phyloP scores from a whole-genome alignment of 106 monocot species.

The Narthecium ossifragum region DNA sequence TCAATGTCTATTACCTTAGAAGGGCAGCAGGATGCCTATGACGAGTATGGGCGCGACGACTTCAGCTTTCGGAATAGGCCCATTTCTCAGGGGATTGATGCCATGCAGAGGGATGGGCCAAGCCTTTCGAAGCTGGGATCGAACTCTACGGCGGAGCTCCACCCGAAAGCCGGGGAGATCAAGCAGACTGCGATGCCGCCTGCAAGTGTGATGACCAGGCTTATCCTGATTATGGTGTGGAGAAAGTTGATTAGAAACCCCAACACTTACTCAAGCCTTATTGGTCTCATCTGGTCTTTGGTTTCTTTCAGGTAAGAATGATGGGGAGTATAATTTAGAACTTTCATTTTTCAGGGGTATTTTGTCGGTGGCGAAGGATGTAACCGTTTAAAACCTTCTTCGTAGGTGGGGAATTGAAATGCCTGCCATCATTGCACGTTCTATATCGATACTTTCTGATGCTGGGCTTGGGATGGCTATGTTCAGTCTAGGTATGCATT shows the following conservation, averaged over 20 bases:
- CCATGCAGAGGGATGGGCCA: constrained; percentile 5
- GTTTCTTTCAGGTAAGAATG: constrained; percentile 34
- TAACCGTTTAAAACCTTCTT: too few species aligned
- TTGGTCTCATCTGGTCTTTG: constrained; percentile 42
- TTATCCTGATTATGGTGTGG: constrained; percentile 55
- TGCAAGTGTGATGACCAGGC: constrained; percentile 40
- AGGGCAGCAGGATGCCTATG: not conserved
- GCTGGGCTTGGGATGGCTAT: constrained; percentile 59
- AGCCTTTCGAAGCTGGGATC: constrained; percentile 22
- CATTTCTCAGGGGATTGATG: not conserved
- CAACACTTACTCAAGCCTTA: constrained; percentile 48
- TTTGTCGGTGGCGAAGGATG: too few species aligned
- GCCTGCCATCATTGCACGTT: constrained; percentile 34
- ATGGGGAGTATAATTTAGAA: not conserved
- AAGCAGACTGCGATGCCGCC: constrained; percentile 11
- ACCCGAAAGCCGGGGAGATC: constrained; percentile 7
- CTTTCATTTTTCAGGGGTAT: not conserved
- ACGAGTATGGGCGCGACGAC: constrained; percentile 18
- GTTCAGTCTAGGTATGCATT: constrained; percentile 49
- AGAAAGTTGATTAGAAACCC: constrained; percentile 52
- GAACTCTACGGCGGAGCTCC: constrained; percentile 28
- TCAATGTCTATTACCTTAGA: not conserved
- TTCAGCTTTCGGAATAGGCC: constrained; percentile 31
- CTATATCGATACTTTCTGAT: constrained; percentile 39
- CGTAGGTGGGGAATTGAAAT: constrained; percentile 37